These are phyloP conservation scores for Suillus weaverae DNA, from an alignment of 768 basidiomycete genomes.

Conservation along the genomic window DNA sequence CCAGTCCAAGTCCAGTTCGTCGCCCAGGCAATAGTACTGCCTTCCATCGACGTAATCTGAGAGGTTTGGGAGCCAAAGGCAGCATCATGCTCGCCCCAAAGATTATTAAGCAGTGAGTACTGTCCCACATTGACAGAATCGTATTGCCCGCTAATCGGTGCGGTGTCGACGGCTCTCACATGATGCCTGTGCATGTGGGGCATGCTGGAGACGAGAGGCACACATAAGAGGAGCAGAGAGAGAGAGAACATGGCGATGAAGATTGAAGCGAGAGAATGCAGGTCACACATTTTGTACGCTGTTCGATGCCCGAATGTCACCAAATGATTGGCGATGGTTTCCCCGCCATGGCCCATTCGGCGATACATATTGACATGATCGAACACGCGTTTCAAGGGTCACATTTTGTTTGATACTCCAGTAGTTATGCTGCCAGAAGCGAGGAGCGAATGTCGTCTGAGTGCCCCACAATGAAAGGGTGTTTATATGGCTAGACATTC, in stretches of 20 bases:
- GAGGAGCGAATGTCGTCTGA: background rate
- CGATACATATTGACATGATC: background rate
- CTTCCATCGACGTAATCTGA: slow-evolving; percentile 42
- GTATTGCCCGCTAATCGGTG: slow-evolving; percentile 49
- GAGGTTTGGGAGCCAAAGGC: slow-evolving; percentile 55
- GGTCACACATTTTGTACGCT: background rate
- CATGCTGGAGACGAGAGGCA: slow-evolving; percentile 21
- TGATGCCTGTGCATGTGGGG: slow-evolving; percentile 3
- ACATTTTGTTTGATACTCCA: background rate
- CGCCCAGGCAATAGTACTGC: slow-evolving; percentile 48
- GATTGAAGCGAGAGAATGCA: background rate
- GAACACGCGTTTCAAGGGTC: background rate
- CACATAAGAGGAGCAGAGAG: slow-evolving; percentile 12
- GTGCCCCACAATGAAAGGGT: background rate
- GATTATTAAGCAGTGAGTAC: slow-evolving; percentile 55
- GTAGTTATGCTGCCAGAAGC: background rate
- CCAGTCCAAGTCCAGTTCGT: slow-evolving; percentile 57
- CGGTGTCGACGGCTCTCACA: slow-evolving; percentile 22
- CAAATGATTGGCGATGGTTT: background rate
- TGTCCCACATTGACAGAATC: slow-evolving; percentile 45
- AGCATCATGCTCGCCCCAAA: slow-evolving; percentile 42
- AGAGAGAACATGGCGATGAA: background rate
- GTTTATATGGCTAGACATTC: background rate
- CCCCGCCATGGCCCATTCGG: background rate
- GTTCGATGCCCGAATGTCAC: background rate